Conservation (phyloP, 352 stramenopile species). For the Globisporangium polare region DNA sequence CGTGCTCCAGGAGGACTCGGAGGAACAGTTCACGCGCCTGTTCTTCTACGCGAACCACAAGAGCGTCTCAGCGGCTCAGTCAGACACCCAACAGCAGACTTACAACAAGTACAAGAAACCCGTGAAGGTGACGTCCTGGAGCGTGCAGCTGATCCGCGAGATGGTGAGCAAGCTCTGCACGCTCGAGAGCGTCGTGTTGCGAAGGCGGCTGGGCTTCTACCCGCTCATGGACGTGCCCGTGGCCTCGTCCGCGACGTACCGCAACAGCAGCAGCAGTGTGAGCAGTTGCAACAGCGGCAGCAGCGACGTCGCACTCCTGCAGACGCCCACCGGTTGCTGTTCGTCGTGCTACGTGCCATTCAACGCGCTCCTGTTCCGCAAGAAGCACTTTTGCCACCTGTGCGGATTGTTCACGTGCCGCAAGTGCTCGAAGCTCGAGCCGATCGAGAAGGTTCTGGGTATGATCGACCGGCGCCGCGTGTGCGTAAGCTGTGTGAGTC, state of each 20-base stretch:
- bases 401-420: slow-evolving; percentile 51
- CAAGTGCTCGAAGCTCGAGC: slow-evolving; percentile 44
- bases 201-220: slow-evolving; percentile 51
- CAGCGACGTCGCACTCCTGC: slow-evolving; percentile 10
- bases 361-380: slow-evolving; percentile 36
- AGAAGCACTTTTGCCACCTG: slow-evolving; percentile 49
- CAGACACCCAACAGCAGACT: neutral
- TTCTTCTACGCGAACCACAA: slow-evolving; percentile 53
- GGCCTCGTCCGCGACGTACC: neutral
- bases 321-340: slow-evolving; percentile 29
- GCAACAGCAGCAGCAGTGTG: neutral
- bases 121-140: slow-evolving; percentile 25
- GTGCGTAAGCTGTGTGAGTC: slow-evolving; percentile 41
- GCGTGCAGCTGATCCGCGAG: slow-evolving; percentile 40
- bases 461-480: slow-evolving; percentile 40
- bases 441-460: slow-evolving; percentile 41
- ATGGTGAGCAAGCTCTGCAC: slow-evolving; percentile 39
- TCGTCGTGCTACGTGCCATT: slow-evolving; percentile 41
- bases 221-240: slow-evolving; percentile 24
- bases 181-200: slow-evolving; percentile 39
- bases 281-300: neutral
- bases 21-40: slow-evolving; percentile 53
- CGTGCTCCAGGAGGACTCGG: slow-evolving; percentile 51
- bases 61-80: neutral
- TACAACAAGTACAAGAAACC: neutral